A percentile compares a stretch with the other conserved stretches of the same genome.
Evolutionary conservation across 2,329 filamentous ascomycete genomes (phyloP).

Genomic region (Emericellopsis cladophorae): DNA sequence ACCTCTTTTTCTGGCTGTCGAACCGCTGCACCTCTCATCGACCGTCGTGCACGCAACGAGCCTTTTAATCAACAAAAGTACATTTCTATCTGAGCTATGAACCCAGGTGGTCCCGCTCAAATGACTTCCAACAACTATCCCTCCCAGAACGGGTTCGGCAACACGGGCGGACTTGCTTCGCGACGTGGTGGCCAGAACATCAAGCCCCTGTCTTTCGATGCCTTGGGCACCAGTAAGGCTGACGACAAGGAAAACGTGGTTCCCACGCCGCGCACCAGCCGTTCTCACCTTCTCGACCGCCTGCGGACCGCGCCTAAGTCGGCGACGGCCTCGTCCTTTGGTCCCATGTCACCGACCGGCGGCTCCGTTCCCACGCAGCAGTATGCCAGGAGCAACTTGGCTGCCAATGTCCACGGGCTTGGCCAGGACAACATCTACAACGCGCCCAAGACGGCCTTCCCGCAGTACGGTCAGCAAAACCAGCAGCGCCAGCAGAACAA

Average conservation of each 20-base stretch:
- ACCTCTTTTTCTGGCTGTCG: slow-evolving; percentile 2
- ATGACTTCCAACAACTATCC: slow-evolving; percentile 85
- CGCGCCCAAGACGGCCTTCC: slow-evolving; percentile 45
- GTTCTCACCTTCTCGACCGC: slow-evolving; percentile 86
- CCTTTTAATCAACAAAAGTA: background rate
- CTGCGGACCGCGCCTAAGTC: slow-evolving; percentile 90
- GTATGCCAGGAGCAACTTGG: slow-evolving; percentile 29
- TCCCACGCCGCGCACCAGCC: slow-evolving; percentile 82
- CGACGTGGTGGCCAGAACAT: slow-evolving; percentile 74
- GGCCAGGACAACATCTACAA: slow-evolving; percentile 30
- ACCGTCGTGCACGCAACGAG: background rate
- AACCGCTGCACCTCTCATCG: slow-evolving; percentile 1
- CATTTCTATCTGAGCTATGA: slow-evolving; percentile 45
- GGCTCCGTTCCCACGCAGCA: slow-evolving; percentile 23
- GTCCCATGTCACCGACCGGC: slow-evolving; percentile 47
- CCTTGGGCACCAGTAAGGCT: slow-evolving; percentile 47
- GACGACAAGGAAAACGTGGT: slow-evolving; percentile 56
- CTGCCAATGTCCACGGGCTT: slow-evolving; percentile 29
- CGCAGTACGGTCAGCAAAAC: slow-evolving; percentile 25
- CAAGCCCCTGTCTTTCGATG: slow-evolving; percentile 75
- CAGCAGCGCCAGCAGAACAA: slow-evolving; percentile 13
- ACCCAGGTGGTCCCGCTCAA: slow-evolving; percentile 98
- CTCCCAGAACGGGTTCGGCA: slow-evolving; percentile 58
- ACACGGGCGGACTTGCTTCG: slow-evolving; percentile 75
- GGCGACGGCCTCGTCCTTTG: slow-evolving; percentile 56